Base-by-base conservation (phyloP, 116 monocot species). In the Trichopus zeylanicus region DNA sequence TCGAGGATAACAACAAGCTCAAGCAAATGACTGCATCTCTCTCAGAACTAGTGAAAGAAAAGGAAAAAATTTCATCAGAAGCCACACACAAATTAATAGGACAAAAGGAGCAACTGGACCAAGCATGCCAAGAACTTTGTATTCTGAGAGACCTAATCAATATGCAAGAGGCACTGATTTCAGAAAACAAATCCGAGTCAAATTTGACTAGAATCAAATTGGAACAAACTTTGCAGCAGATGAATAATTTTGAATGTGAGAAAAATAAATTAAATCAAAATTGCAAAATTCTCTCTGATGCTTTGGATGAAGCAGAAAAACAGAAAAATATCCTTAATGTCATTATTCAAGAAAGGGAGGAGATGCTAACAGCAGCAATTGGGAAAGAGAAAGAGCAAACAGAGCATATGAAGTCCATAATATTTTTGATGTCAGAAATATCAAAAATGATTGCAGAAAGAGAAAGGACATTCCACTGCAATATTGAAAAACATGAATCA, bases 381-480 rank as follows among this genome's bases (percentile, higher is more conserved):
- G 26, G 32, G 52, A 68, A 64, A 29, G 68, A 70, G 59, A 63
- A 57, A 51, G 66, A 53, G 23, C 73, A 70, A 55, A 55, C 29
- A 42, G 66, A 76, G 27, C 35, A 64, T 56, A 28, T 82, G 42
- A 58, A 73, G 31, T 72, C 58, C 20, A 34, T 81, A 33, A 26
- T 54, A 15, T 37, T 27, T 29, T 75, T 51, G 51, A 51, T 78
- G 53, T 29, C 26, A 49, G 60, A 73, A 32, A 55, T 81, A 18
- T 78, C 78, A 56, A 66, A 69, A 69, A 38, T 63, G 46, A 35
- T 75, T 75, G 55, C 28, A 23, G 66, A 75, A 7, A 61, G 65
- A 21, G 81, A 70, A 64, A 42, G 32, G 28, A 66, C 39, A 28
- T 21, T 75, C 26, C 33, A 49, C 49, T 53, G 61, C 31, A 69